Percentiles rank a stretch among this genome's conserved stretches.
Evolutionary conservation across 257 asterid species (phyloP).

Genomic region (Solanum etuberosum): DNA sequence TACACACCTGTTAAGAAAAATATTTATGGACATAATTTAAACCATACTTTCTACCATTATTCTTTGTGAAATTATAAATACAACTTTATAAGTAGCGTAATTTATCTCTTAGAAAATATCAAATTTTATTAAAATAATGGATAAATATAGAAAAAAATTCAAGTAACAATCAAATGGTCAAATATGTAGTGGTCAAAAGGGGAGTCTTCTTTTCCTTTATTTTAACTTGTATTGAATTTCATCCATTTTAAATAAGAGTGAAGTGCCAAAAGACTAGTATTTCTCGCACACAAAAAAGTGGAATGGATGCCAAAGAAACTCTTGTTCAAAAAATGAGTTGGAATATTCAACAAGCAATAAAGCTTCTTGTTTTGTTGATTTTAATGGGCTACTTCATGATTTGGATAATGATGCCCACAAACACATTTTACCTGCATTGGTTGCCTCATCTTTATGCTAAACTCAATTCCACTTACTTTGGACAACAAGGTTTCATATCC

Average conservation of each 20-base stretch:
- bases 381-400: constrained; percentile 31
- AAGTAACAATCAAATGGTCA: background rate
- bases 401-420: constrained; percentile 56
- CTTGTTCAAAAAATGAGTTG: constrained; percentile 1
- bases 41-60: too few relatives aligned
- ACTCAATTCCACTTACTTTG: constrained; percentile 54
- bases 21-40: too few relatives aligned
- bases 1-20: too few relatives aligned
- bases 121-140: too few relatives aligned
- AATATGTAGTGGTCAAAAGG: background rate
- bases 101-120: too few relatives aligned
- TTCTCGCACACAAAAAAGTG: background rate
- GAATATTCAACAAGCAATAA: constrained; percentile 17
- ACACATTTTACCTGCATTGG: constrained; percentile 35
- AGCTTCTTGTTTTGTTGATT: constrained; percentile 15
- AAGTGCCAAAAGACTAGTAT: background rate
- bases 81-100: too few relatives aligned
- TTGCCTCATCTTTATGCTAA: constrained; percentile 17
- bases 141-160: too few relatives aligned
- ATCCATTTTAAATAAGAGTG: background rate
- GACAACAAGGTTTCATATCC: constrained; percentile 54
- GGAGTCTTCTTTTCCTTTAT: background rate
- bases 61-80: too few relatives aligned
- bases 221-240: background rate
- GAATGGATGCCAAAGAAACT: background rate